Percentiles rank a stretch among this genome's conserved stretches.
These are phyloP conservation scores for Mycena sp. DNA, from an alignment of 1,284 basidiomycete species.

Conservation along the genomic window DNA sequence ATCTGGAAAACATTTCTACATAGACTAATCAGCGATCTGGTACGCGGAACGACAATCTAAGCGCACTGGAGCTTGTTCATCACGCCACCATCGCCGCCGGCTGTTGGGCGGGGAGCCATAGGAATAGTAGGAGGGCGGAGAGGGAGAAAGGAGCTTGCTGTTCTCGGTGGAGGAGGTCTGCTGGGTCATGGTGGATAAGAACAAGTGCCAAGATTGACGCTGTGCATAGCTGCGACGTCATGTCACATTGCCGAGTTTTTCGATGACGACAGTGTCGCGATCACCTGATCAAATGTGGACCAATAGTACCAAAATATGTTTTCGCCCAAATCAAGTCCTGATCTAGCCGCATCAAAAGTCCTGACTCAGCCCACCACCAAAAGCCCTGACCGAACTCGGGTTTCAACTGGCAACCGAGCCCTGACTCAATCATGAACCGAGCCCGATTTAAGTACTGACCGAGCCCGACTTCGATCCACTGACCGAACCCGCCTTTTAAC, in stretches of 20 bases:
- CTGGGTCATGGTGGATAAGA: constrained; percentile 5
- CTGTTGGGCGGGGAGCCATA: neutral
- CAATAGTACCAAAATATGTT: too few species aligned
- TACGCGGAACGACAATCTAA: neutral
- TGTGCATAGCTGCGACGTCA: neutral
- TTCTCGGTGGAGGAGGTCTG: neutral
- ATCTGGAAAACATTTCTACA: constrained; percentile 4
- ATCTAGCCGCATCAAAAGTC: too few species aligned
- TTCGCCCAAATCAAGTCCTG: too few species aligned
- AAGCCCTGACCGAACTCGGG: too few species aligned
- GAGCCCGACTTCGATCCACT: too few species aligned
- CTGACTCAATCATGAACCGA: too few species aligned
- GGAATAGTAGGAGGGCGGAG: neutral
- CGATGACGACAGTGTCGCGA: neutral
- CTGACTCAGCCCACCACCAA: too few species aligned
- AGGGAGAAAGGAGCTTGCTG: neutral
- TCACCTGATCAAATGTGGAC: too few species aligned
- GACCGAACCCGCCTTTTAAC: too few species aligned
- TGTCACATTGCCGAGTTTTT: too few species aligned
- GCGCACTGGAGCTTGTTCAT: constrained; percentile 1
- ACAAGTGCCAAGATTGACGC: neutral
- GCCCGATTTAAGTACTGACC: too few species aligned
- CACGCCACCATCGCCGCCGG: neutral
- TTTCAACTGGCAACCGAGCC: too few species aligned
- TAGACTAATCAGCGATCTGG: neutral